Evolutionary conservation across 805 yeast species (phyloP), one percentile per base, ranked within the genome.

Genomic region (Maudiozyma turicensis): DNA sequence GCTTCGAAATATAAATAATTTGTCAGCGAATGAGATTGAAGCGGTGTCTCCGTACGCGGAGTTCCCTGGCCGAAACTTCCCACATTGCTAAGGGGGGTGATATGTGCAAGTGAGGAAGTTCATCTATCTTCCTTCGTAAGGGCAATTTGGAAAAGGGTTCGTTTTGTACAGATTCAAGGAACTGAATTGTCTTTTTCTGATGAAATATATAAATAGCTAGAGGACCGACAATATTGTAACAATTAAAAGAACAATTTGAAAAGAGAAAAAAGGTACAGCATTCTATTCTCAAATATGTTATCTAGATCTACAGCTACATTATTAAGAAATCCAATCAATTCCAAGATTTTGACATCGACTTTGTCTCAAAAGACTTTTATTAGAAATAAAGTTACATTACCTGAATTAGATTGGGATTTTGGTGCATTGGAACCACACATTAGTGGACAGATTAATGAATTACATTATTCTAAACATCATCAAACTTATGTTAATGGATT

Each of bases 401-500:
- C 96, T 50, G 86, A 84, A 57, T 73, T 88, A 60, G 85, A 82
- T 64, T 88, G 82, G 77, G 95, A 84, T 63, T 89, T 80, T 58
- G 85, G 80, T 56, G 95, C 87, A 28, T 73, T 88, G 48, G 96
- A 88, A 73, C 96, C 96, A 50, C 77, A 69, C 70, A 86, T 88
- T 58, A 80, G 93, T 40, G 95, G 89, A 43, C 80, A 86, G 65
- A 88, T 88, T 71, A 89, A 86, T 69, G 93, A 85, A 68, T 55
- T 82, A 47, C 96, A 88, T 72, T 85, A 88, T 77, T 76, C 81
- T 56, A 89, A 89, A 75, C 96, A 88, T 70, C 96, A 88, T 68
- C 93, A 86, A 71, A 86, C 96, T 34, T 88, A 88, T 63, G 95
- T 87, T 57, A 84, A 77, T 64, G 90, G 93, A 44, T 86, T 79